Evolutionary conservation across 1,284 basidiomycete genomes (phyloP).

Genomic region (Sporisorium iseilematis-ciliati): DNA sequence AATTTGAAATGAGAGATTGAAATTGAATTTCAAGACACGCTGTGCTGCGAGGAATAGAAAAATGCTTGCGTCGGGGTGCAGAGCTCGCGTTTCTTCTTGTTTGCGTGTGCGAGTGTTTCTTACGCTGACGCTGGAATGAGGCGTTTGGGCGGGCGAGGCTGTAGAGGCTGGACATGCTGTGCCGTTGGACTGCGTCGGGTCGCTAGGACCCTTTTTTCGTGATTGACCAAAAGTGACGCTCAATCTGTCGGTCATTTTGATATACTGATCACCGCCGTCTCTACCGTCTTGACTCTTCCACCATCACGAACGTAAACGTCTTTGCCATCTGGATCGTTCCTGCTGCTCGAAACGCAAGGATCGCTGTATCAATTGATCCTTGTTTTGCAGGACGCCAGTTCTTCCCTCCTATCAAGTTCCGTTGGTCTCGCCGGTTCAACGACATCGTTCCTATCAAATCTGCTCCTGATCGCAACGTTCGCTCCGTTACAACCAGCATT

Average conservation of each 20-base stretch:
- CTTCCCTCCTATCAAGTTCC: not conserved
- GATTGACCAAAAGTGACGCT: not conserved
- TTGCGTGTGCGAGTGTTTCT: not conserved
- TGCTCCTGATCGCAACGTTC: too few relatives aligned
- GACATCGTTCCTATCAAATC: not conserved
- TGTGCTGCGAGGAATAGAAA: not conserved
- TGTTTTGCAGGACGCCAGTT: conserved; percentile 37
- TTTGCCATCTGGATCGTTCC: conserved; percentile 28
- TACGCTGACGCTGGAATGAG: not conserved
- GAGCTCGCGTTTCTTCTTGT: not conserved
- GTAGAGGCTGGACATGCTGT: not conserved
- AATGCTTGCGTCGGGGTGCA: too few relatives aligned
- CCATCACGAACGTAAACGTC: conserved; percentile 1
- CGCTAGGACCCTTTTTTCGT: conserved; percentile 8
- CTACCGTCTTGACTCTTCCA: not conserved
- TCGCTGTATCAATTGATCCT: not conserved
- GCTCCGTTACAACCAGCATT: not conserved
- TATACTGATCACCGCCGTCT: conserved; percentile 2
- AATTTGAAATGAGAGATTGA: not conserved
- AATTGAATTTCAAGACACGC: not conserved
- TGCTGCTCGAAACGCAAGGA: conserved; percentile 28
- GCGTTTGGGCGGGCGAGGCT: not conserved
- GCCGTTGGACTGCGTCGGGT: not conserved
- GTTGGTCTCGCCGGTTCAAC: not conserved
- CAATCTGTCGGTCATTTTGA: not conserved